Base-by-base conservation (phyloP, 306 rosid genomes). In the Canavalia ensiformis region DNA sequence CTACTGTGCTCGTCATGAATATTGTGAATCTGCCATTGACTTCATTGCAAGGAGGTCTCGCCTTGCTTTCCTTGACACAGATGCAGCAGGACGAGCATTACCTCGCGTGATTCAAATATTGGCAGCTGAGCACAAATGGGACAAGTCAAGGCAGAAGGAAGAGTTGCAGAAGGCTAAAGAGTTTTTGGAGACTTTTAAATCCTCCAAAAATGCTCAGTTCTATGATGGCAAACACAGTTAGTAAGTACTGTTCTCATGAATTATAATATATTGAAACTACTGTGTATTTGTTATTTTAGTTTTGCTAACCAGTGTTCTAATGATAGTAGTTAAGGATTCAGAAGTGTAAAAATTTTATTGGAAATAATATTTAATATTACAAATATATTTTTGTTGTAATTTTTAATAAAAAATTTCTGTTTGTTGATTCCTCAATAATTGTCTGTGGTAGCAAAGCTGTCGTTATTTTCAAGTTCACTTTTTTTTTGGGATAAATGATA, bases 21-120 rank as follows among this genome's bases (percentile, higher is more conserved):
- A 90, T 72, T 94, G 98, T 74, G 97, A 91, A 88, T 91, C 97
- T 58, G 94, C 98, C 3, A 79, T 90, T 56, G 98, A 94, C 64
- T 94, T 94, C 90, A 90, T 94, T 42, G 97, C 98, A 33, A 85
- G 98, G 81, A 89, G 98, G 84, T 87, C 86, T 63, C 88, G 97
- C 13, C 97, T 94, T 28, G 98, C 98, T 68, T 94, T 94, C 83
- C 98, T 94, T 0, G 97, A 94, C 80, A 94, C 98, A 0, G 91
- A 94, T 77, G 98, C 98, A 42, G 98, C 98, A 33, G 81, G 92
- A 60, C 89, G 89, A 18, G 95, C 97, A 1, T 73, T 94, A 75
- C 94, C 95, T n/a, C 95, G 97, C 0, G 77, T 94, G 70, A 87
- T 92, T 54, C 92, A 92, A 55, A 86, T 94, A 84, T 87, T 94